These are phyloP conservation scores for Alternaria metachromatica DNA, from an alignment of 2,329 filamentous ascomycete genomes.

Conservation along the genomic window DNA sequence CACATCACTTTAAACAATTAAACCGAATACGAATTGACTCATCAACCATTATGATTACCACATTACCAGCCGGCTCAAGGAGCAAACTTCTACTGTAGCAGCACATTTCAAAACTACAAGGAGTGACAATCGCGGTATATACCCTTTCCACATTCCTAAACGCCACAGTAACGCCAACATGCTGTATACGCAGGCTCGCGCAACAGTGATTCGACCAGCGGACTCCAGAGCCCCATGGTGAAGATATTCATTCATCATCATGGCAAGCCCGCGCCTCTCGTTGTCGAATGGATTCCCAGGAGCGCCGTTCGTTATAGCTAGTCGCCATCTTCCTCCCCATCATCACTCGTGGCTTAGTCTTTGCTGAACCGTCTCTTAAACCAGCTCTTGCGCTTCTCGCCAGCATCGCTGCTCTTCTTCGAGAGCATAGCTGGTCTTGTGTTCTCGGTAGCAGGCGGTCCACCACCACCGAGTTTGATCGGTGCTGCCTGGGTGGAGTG, in stretches of 20 bases:
- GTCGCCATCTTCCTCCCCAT: not conserved
- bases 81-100: slow-evolving; percentile 15
- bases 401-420: slow-evolving; percentile 29
- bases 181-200: slow-evolving; percentile 4
- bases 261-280: slow-evolving; percentile 9
- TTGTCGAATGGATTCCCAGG: not conserved
- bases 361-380: slow-evolving; percentile 83
- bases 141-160: slow-evolving; percentile 9
- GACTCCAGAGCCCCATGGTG: not conserved
- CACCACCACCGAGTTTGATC: slow-evolving; percentile 32
- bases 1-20: not conserved
- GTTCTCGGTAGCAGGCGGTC: slow-evolving; percentile 11
- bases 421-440: slow-evolving; percentile 27
- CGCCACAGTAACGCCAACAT: slow-evolving; percentile 20
- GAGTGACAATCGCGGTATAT: slow-evolving; percentile 23
- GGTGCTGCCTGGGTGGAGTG: slow-evolving; percentile 29
- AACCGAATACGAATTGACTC: not conserved
- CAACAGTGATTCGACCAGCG: slow-evolving; percentile 14
- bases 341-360: slow-evolving; percentile 41
- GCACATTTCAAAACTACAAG: slow-evolving; percentile 17
- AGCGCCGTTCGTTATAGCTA: slow-evolving; percentile 4
- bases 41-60: slow-evolving; percentile 40
- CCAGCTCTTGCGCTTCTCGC: slow-evolving; percentile 84
- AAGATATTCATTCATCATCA: slow-evolving; percentile 16
- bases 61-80: slow-evolving; percentile 16